Base-by-base conservation (phyloP, 257 asterid genomes). In the Solanum paucissectum region DNA sequence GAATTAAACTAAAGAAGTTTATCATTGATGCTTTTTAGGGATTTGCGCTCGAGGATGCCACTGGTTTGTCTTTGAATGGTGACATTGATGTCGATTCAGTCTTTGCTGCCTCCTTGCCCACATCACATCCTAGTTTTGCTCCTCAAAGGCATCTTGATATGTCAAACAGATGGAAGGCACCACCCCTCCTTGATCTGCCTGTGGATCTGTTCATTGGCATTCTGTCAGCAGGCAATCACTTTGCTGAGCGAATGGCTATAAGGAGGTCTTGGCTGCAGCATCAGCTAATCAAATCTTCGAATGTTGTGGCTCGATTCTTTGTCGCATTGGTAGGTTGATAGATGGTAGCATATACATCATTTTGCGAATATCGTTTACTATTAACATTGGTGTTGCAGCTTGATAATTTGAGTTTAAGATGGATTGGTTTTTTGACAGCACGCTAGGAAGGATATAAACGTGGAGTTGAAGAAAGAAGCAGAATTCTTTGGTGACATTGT, bases 241-340 rank as follows among this genome's bases (percentile, higher is more conserved):
- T 97, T 90, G 98, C 98, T 10, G 99, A 97, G 92, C 90, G 99
- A 42, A 97, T 97, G 99, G 99, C 98, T 49, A 96, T 93, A 62
- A 92, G 99, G 90, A 95, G 90, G 88, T 95, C 99, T 82, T 97
- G 99, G 99, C 95, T 97, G 98, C 98, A 94, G 86, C 95, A 95
- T 83, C 86, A 87, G 86, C 93, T 94, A 52, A 88, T 97, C 88
- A 93, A 90, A 90, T 95, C 98, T 40, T 92, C 98, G 23, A 88
- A 90, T 38, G 99, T 92, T 68, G 97, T 95, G 88, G 99, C 96
- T 44, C 96, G 98, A 60, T 97, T 97, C 93, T 95, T 95, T 86
- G 98, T 97, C 44, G 99, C 98, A 64, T 90, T 97, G 97, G 98
- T 95, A 91, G 73, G 95, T 93, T 55, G 69, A 88, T n/a, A 29